A percentile compares a stretch with the other conserved stretches of the same genome.
phyloP scores from a whole-genome alignment of 257 asterid species.

The Solanum habrochaites region DNA sequence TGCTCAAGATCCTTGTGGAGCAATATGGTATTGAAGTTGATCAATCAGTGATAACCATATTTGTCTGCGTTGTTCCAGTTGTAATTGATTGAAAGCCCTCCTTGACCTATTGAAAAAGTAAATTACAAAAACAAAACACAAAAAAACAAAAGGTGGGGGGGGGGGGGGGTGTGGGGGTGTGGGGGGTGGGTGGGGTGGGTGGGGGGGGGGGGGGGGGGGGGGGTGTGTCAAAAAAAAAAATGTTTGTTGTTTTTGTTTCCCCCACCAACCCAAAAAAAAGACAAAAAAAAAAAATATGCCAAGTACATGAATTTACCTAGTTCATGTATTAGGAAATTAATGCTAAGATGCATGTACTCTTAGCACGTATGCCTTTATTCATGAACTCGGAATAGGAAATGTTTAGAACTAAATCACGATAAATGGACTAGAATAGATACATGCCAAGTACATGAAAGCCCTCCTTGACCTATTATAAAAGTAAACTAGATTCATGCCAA shows the following conservation, averaged over 20 bases:
- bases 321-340: background rate
- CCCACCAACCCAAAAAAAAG: too few species aligned
- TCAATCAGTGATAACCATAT: conserved; percentile 49
- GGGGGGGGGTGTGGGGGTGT: too few species aligned
- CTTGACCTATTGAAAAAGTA: background rate
- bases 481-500: background rate
- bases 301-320: background rate
- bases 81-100: background rate
- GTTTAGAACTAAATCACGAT: background rate
- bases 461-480: too few species aligned
- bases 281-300: too few species aligned
- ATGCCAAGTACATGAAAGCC: background rate
- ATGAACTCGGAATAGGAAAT: background rate
- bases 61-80: conserved; percentile 51
- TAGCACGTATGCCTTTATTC: background rate
- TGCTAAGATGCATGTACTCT: background rate
- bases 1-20: conserved; percentile 62
- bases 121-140: too few species aligned
- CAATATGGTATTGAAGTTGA: conserved; percentile 82
- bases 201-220: too few species aligned
- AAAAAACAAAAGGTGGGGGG: too few species aligned
- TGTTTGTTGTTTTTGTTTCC: too few species aligned
- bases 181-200: too few species aligned
- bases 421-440: background rate
- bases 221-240: too few species aligned